Evolutionary conservation across 202 grass and related monocot genomes (phyloP), one percentile per base, ranked within the genome.

Genomic region (Tripidium arundinaceum): DNA sequence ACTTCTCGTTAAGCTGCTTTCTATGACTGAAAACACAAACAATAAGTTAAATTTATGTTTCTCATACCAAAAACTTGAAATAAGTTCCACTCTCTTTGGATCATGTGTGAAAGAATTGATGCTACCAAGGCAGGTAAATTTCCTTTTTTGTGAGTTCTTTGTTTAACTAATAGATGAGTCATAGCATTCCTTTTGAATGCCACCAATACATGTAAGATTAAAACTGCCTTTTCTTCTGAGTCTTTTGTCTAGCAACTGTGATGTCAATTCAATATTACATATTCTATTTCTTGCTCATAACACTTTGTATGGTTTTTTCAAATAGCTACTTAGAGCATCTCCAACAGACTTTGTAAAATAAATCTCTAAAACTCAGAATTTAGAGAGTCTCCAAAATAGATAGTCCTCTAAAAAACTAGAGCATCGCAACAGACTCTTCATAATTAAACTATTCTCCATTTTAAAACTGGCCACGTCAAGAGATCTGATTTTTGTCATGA

Each of bases 101-200:
- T 98, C 95, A 85, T 94, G 86, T 80, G 90, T 95, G 83, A 98
- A 98, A 68, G 92, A 98, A 54, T 77, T 91, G 45, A 98, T 94
- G 86, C 89, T 90, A 83, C 95, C 95, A 83, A 29, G 65, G 50
- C 52, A 88, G 88, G 83, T 87, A 82, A 84, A 24, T 58, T 58
- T 58, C 54, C 3, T 58, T 58, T 52, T 58, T 58, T 24, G n/a
- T 25, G 8, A 58, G 21, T 58, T 58, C 21, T 58, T 58, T 58
- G 3, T 58, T 58, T 58, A 58, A 58, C 8, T 24, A 58, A 58
- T 25, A 58, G 2, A 55, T 2, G 3, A 25, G 54, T 9, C 54
- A 24, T 58, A 11, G 54, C 21, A 25, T 58, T 58, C 21, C 54
- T 58, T 58, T 58, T 58, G 54, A 58, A 25, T 58, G 54, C 21